Base-by-base conservation (phyloP, 2,329 filamentous ascomycete genomes). In the Dactylellina parvicollis region DNA sequence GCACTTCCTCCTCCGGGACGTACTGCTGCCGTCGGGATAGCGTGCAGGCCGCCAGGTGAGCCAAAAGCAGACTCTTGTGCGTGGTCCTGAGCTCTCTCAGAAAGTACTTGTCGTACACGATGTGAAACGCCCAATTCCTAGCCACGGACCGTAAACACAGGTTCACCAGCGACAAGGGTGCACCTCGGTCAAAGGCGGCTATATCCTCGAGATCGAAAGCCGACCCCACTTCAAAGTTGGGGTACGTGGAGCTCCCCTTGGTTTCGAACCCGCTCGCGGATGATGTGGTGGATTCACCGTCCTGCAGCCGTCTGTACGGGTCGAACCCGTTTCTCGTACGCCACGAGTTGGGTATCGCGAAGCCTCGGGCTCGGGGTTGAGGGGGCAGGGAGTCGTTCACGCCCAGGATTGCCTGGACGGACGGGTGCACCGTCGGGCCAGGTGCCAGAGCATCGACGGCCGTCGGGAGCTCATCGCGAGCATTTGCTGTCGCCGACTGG, bases 71-170 rank as follows among this genome's bases (percentile, higher is more conserved):
- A 7, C 60, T 66, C 65, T 77, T 77, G 26, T 77, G 56, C 12
- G 73, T 59, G 1, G 74, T 44, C 1, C 76, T 67, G 14, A 78
- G 57, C 1, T 74, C 64, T 28, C 65, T 59, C 40, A 78, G 36
- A 42, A 76, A 78, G 46, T 77, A 69, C 22, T 75, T 74, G 34
- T 78, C 76, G 54, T 76, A 78, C 12, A 67, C 54, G 7, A 74
- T 18, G 50, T 76, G 74, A 26, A 76, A 75, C 2, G 55, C 44
- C 76, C 76, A 78, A 9, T 76, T 73, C 30, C 66, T 56, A 2
- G 76, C 75, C 1, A 78, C 67, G 12, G 69, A 57, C 12, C 70
- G 56, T n/a, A 78, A 54, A 16, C 72, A 64, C 14, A 65, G 28
- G 36, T 74, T 71, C 9, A 73, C 66, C 12, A 78, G 60, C 10